Evolutionary conservation across 805 yeast genomes (phyloP).

Genomic region (Lachancea cidri): DNA sequence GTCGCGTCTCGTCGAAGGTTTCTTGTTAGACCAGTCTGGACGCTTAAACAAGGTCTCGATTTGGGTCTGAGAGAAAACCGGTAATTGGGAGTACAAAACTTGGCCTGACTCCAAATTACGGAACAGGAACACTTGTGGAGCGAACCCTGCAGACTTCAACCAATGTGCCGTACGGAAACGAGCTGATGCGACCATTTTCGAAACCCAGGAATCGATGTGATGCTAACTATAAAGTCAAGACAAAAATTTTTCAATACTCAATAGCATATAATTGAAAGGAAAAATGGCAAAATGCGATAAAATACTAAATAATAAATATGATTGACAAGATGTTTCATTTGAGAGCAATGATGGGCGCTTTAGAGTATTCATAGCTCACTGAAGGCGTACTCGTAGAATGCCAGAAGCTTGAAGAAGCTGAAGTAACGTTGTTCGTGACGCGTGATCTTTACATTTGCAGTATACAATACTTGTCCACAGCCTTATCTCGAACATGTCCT

Average conservation of each 20-base stretch:
- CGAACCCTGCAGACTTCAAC: conserved; percentile 56
- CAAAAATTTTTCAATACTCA: not conserved
- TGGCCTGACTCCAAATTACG: conserved; percentile 87
- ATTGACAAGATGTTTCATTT: too few relatives aligned
- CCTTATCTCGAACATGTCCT: not conserved
- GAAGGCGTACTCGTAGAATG: too few relatives aligned
- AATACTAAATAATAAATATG: too few relatives aligned
- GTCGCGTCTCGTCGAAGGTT: conserved; percentile 76
- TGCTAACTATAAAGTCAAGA: too few relatives aligned
- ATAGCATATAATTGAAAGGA: not conserved
- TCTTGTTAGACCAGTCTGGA: conserved; percentile 87
- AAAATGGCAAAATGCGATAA: not conserved
- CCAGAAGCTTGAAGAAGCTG: too few relatives aligned
- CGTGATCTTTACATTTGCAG: too few relatives aligned
- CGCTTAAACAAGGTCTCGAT: conserved; percentile 57
- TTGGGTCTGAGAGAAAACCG: conserved; percentile 45
- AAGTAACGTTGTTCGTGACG: too few relatives aligned
- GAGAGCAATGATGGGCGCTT: too few relatives aligned
- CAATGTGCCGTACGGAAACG: conserved; percentile 53
- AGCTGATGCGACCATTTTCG: conserved; percentile 15
- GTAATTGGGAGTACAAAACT: conserved; percentile 82
- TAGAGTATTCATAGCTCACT: too few relatives aligned
- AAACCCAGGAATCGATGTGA: not conserved
- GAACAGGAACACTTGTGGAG: conserved; percentile 80
- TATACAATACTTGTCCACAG: not conserved